Conservation (phyloP, 768 basidiomycete species). For the Mycena crocata region DNA sequence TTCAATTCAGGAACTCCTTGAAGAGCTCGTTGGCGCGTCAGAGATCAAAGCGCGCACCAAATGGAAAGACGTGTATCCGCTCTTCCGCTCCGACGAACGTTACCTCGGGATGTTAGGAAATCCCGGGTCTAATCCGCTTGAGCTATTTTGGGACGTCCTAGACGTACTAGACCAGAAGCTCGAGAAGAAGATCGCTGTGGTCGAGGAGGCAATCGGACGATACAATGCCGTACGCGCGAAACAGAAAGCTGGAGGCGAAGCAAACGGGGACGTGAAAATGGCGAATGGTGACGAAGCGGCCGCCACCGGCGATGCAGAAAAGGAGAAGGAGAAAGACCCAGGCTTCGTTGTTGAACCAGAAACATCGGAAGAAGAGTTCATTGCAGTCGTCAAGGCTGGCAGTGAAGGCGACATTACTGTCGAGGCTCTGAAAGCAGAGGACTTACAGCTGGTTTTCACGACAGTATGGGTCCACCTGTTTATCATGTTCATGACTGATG, state of each 20-base stretch:
- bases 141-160: constrained; percentile 95
- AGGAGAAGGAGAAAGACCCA: constrained; percentile 38
- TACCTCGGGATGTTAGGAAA: constrained; percentile 92
- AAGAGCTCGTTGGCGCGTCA: constrained; percentile 72
- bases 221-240: constrained; percentile 53
- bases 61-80: constrained; percentile 91
- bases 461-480: constrained; percentile 60
- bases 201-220: constrained; percentile 70
- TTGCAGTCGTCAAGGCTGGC: constrained; percentile 60
- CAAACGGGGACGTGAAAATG: constrained; percentile 44
- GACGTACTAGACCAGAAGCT: constrained; percentile 89
- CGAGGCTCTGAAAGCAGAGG: constrained; percentile 59
- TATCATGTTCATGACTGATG: neutral
- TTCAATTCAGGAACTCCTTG: constrained; percentile 69
- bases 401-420: constrained; percentile 63
- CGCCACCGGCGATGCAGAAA: constrained; percentile 35
- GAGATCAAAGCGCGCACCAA: constrained; percentile 85
- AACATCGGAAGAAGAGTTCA: constrained; percentile 76
- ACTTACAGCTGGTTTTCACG: constrained; percentile 68
- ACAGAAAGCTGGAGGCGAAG: constrained; percentile 47
- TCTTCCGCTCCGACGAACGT: constrained; percentile 80
- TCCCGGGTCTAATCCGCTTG: constrained; percentile 94
- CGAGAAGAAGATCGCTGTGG: constrained; percentile 78
- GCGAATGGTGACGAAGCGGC: constrained; percentile 46
- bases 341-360: constrained; percentile 61